phyloP scores from a whole-genome alignment of 306 rosid genomes.

The Gastrolobium bilobum region DNA sequence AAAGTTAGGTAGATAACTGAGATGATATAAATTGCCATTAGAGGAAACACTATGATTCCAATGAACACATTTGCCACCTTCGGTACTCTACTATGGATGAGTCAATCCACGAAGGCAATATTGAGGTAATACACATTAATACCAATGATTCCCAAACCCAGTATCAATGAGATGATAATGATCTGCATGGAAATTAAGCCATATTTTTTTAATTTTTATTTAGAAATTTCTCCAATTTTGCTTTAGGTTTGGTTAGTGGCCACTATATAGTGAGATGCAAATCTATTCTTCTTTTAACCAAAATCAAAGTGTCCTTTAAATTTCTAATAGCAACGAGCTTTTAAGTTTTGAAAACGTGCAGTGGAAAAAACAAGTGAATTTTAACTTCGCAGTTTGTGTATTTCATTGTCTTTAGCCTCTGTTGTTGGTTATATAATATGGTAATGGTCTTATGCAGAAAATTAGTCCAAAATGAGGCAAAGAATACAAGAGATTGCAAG shows the following conservation, averaged over 20 bases:
- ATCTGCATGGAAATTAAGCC: conserved; percentile 56
- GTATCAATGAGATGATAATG: conserved; percentile 75
- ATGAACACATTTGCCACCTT: conserved; percentile 73
- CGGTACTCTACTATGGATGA: conserved; percentile 70
- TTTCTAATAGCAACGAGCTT: no score
- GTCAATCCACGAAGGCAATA: conserved; percentile 78
- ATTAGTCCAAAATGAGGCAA: no score
- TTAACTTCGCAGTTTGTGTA: no score
- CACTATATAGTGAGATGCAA: neutral
- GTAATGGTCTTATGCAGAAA: no score
- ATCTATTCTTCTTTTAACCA: no score
- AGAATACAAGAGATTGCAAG: no score
- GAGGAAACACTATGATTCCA: conserved; percentile 80
- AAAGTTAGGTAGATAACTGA: conserved; percentile 71
- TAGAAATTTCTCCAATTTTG: neutral
- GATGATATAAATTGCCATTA: conserved; percentile 68
- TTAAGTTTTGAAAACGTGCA: no score
- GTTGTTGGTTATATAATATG: no score
- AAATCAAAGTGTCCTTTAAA: no score
- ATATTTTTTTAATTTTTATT: conserved; percentile 6
- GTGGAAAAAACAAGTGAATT: no score
- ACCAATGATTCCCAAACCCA: conserved; percentile 71
- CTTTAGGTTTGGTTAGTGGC: neutral
- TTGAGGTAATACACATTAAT: conserved; percentile 85
- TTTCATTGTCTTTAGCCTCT: no score